Conservation (phyloP, 1,284 basidiomycete species). For the Stygiomarasmius scandens region DNA sequence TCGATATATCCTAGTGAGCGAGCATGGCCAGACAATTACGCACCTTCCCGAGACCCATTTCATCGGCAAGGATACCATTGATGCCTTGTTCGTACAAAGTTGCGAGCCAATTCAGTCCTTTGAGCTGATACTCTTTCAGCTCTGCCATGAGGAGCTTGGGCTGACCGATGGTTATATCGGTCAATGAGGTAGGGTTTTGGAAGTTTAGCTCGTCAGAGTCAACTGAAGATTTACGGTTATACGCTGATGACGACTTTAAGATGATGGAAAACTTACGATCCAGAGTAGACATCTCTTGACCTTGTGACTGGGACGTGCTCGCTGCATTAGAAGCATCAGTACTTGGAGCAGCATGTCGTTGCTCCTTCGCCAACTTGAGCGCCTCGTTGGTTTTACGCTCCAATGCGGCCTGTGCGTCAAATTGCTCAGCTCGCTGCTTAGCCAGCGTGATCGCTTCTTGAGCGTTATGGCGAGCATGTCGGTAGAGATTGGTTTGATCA, state of each 20-base stretch:
- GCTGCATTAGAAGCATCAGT: slow-evolving; percentile 34
- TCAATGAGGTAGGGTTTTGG: slow-evolving; percentile 96
- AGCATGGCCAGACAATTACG: slow-evolving; percentile 19
- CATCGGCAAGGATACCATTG: slow-evolving; percentile 97
- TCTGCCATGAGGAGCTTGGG: slow-evolving; percentile 97
- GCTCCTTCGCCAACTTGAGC: slow-evolving; percentile 66
- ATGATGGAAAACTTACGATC: slow-evolving; percentile 67
- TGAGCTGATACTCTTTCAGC: slow-evolving; percentile 98
- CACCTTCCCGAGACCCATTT: slow-evolving; percentile 97
- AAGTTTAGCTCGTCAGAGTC: slow-evolving; percentile 98
- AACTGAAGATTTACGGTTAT: slow-evolving; percentile 49
- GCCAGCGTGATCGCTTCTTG: slow-evolving; percentile 88
- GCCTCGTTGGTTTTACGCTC: slow-evolving; percentile 83
- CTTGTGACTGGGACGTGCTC: slow-evolving; percentile 19
- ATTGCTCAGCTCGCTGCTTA: slow-evolving; percentile 80
- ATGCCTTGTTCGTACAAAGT: slow-evolving; percentile 99
- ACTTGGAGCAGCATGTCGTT: slow-evolving; percentile 58
- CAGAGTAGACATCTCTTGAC: slow-evolving; percentile 45
- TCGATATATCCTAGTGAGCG: too few species aligned
- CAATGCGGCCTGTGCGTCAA: slow-evolving; percentile 82
- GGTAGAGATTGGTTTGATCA: slow-evolving; percentile 88
- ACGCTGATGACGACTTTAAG: too few species aligned
- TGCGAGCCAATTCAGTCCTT: slow-evolving; percentile 97
- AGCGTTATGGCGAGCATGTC: slow-evolving; percentile 89
- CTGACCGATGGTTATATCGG: slow-evolving; percentile 86